A percentile compares a stretch with the other conserved stretches of the same genome.
phyloP scores from a whole-genome alignment of 768 basidiomycete species.

The Mycena capillaripes region DNA sequence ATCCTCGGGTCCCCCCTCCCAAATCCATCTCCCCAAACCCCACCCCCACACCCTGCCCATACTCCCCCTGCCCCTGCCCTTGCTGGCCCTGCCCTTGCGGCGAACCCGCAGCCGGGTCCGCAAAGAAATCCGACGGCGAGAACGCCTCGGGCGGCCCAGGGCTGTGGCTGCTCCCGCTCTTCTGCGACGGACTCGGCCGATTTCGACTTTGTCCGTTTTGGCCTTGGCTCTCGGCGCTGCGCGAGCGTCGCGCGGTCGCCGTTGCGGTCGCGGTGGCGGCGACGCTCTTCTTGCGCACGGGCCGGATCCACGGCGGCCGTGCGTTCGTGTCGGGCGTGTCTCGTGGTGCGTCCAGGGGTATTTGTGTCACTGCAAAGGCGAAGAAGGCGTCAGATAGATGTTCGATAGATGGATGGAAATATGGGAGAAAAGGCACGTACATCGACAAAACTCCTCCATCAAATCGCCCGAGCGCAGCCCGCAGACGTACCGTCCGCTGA shows the following conservation, averaged over 20 bases:
- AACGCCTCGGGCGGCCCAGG: slow-evolving; percentile 66
- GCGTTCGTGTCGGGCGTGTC: slow-evolving; percentile 58
- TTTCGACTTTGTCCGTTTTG: no score
- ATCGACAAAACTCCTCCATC: slow-evolving; percentile 95
- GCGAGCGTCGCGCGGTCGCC: slow-evolving; percentile 51
- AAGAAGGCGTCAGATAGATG: slow-evolving; percentile 8
- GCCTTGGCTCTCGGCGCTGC: slow-evolving; percentile 53
- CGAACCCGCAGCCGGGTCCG: neutral
- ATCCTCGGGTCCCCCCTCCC: slow-evolving; percentile 56
- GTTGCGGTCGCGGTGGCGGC: slow-evolving; percentile 54
- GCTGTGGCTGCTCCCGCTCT: slow-evolving; percentile 62
- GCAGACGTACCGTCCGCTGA: slow-evolving; percentile 93
- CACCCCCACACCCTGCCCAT: neutral
- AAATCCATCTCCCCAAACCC: slow-evolving; percentile 48
- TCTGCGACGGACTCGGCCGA: slow-evolving; percentile 50
- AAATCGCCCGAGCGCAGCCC: slow-evolving; percentile 92
- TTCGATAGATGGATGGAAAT: neutral
- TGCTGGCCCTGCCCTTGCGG: no score
- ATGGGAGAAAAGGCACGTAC: slow-evolving; percentile 51
- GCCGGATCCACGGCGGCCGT: slow-evolving; percentile 91
- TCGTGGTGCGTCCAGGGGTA: slow-evolving; percentile 82
- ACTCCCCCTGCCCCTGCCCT: no score
- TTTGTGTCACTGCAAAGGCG: slow-evolving; percentile 74
- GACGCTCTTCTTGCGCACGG: slow-evolving; percentile 78
- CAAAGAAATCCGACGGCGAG: slow-evolving; percentile 74